Conservation (phyloP, 371 early-diverging fungal genomes). For the Cokeromyces recurvatus region DNA sequence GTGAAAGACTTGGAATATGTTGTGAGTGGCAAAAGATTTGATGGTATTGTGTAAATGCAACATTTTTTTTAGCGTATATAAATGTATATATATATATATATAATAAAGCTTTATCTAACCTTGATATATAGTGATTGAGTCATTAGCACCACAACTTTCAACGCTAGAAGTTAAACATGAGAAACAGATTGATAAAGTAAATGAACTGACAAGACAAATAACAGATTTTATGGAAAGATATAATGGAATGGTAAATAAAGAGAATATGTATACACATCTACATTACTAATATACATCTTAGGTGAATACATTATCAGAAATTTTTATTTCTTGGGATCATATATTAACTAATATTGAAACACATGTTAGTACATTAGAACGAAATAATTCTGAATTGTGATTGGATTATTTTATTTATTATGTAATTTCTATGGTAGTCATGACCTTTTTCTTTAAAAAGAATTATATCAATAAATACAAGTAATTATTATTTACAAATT, state of each 20-base stretch:
- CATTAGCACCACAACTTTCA: conserved; percentile 40
- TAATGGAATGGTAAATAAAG: conserved; percentile 40
- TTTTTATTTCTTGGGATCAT: conserved; percentile 61
- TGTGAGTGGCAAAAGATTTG: conserved; percentile 30
- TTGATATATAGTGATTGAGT: conserved; percentile 33
- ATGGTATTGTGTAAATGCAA: not conserved
- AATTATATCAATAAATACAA: too few relatives aligned
- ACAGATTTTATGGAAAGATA: conserved; percentile 50
- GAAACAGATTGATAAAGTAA: conserved; percentile 40
- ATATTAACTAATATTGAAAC: conserved; percentile 51
- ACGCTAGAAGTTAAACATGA: conserved; percentile 45
- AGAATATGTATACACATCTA: not conserved
- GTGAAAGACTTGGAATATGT: conserved; percentile 51
- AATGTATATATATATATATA: not conserved
- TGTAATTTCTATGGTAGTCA: too few relatives aligned
- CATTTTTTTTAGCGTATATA: not conserved
- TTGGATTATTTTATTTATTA: too few relatives aligned
- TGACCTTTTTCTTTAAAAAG: too few relatives aligned
- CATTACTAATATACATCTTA: conserved; percentile 8
- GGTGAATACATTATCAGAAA: conserved; percentile 61
- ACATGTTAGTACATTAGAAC: conserved; percentile 48
- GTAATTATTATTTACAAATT: too few relatives aligned
- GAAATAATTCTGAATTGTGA: too few relatives aligned
- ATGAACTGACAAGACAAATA: conserved; percentile 36
- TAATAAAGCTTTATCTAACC: not conserved